These are phyloP conservation scores for Torulaspora microellipsoides DNA, from an alignment of 805 yeast species.

Conservation along the genomic window DNA sequence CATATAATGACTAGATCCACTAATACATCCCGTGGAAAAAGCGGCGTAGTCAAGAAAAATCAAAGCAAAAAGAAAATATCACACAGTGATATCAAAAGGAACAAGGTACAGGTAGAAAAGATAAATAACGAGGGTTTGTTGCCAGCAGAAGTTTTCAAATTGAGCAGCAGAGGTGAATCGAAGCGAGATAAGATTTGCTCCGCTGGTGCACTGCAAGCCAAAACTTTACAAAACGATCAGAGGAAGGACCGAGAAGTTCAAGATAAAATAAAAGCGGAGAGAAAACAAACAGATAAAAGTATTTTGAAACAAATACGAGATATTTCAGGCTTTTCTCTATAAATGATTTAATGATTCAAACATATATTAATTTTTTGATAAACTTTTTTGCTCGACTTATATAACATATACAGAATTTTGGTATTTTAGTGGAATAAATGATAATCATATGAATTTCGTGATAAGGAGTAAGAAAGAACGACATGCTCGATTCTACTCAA, in stretches of 20 bases:
- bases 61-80: constrained; percentile 14
- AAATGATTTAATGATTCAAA: neutral
- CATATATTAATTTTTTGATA: neutral
- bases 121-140: constrained; percentile 19
- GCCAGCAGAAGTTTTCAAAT: constrained; percentile 6
- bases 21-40: neutral
- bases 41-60: constrained; percentile 6
- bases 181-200: neutral
- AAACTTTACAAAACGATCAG: constrained; percentile 25
- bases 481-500: constrained; percentile 27
- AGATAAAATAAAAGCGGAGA: constrained; percentile 17
- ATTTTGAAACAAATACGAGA: constrained; percentile 32
- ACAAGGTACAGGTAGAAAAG: constrained; percentile 22
- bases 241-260: constrained; percentile 25
- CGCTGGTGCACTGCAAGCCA: constrained; percentile 16
- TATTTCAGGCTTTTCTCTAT: constrained; percentile 33
- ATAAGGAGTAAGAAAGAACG: neutral
- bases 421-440: constrained; percentile 12
- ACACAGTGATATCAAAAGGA: constrained; percentile 26
- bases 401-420: constrained; percentile 14
- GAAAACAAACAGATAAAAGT: constrained; percentile 28
- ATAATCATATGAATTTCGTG: neutral
- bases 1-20: neutral
- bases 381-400: neutral
- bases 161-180: neutral